These are phyloP conservation scores for Lolium multiflorum DNA, from an alignment of 176 grass and related monocot genomes.

Conservation along the genomic window DNA sequence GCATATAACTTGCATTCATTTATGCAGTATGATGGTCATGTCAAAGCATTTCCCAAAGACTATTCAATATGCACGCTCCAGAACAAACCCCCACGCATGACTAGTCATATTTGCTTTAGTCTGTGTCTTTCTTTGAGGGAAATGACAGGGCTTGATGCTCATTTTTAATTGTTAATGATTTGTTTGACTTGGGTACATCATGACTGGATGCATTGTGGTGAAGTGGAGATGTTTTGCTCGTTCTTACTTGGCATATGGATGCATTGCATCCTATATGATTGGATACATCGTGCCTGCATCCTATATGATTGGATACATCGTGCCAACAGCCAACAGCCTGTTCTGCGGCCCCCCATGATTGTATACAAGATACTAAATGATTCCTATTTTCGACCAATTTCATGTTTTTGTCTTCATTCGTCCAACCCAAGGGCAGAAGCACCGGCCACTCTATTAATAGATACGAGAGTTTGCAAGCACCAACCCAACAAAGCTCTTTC, in stretches of 20 bases:
- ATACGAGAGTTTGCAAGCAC: background rate
- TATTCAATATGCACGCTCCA: background rate
- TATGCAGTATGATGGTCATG: slow-evolving; percentile 32
- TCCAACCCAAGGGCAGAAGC: background rate
- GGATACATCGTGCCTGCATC: too few relatives aligned
- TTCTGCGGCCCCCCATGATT: slow-evolving; percentile 28
- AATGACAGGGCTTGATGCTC: background rate
- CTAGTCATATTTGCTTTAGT: slow-evolving; percentile 1
- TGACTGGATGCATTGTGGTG: background rate
- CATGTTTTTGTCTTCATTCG: background rate
- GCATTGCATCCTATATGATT: background rate
- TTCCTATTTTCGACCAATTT: slow-evolving; percentile 27
- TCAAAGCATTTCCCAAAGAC: slow-evolving; percentile 27
- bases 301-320: too few relatives aligned
- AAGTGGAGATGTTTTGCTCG: background rate
- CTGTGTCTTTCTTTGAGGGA: background rate
- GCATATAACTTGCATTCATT: slow-evolving; percentile 28
- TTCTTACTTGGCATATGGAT: background rate
- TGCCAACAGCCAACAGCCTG: slow-evolving; percentile 24
- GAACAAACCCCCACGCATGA: background rate
- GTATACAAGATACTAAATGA: background rate
- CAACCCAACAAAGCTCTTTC: background rate
- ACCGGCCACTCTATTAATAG: background rate
- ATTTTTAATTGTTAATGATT: background rate
- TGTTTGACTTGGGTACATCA: background rate